Conservation (phyloP, 805 yeast species). For the Candida cerambycidarum region DNA sequence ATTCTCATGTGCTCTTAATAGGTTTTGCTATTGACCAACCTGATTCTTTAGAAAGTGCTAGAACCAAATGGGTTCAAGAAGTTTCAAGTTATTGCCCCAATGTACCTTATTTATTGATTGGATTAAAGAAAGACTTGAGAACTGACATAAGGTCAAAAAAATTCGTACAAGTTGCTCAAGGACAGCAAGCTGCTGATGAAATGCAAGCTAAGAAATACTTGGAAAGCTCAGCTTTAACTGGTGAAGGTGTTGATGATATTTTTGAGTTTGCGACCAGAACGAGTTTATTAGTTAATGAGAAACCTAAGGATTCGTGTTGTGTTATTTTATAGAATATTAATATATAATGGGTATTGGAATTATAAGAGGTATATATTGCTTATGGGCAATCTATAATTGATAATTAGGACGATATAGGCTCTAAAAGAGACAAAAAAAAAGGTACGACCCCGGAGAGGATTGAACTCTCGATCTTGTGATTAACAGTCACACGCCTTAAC, state of each 20-base stretch:
- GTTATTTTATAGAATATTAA: slow-evolving; percentile 21
- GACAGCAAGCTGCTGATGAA: slow-evolving; percentile 66
- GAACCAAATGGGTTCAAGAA: slow-evolving; percentile 84
- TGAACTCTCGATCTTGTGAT: slow-evolving; percentile 14
- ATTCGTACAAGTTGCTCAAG: slow-evolving; percentile 58
- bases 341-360: not conserved
- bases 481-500: slow-evolving; percentile 14
- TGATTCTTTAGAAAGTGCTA: slow-evolving; percentile 81
- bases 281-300: slow-evolving; percentile 51
- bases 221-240: slow-evolving; percentile 90
- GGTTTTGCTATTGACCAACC: slow-evolving; percentile 86
- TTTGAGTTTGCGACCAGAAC: slow-evolving; percentile 90
- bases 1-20: slow-evolving; percentile 81
- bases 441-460: slow-evolving; percentile 12
- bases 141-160: slow-evolving; percentile 37
- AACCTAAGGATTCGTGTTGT: slow-evolving; percentile 33
- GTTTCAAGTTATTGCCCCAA: slow-evolving; percentile 77
- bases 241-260: slow-evolving; percentile 93
- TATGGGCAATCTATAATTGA: too few relatives aligned
- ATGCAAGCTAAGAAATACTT: slow-evolving; percentile 83
- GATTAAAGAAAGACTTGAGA: slow-evolving; percentile 81
- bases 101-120: slow-evolving; percentile 76
- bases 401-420: too few relatives aligned
- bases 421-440: slow-evolving; percentile 1
- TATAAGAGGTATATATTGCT: too few relatives aligned